Percentiles rank a stretch among this genome's conserved stretches.
Conservation (phyloP, 768 basidiomycete species). For the Tulasnella sp. region DNA sequence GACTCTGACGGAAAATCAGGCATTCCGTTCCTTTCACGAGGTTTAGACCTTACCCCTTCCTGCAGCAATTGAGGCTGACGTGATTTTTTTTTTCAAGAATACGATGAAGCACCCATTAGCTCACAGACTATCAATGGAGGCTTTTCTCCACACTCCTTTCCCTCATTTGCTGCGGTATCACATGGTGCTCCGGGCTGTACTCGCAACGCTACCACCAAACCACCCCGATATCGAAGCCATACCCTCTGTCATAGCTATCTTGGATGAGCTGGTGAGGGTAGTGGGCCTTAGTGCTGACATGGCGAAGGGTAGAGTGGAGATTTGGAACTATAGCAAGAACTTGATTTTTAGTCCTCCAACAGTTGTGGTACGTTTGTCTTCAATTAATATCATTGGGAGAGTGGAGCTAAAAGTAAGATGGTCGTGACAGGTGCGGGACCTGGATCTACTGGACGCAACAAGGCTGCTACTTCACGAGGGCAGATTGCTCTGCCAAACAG, state of each 20-base stretch:
- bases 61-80: slow-evolving; percentile 15
- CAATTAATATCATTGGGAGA: no score
- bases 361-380: slow-evolving; percentile 36
- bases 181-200: slow-evolving; percentile 69
- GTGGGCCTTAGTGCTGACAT: slow-evolving; percentile 77
- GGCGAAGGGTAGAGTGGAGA: slow-evolving; percentile 77
- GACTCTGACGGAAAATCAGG: slow-evolving; percentile 68
- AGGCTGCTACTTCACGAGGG: slow-evolving; percentile 76
- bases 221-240: slow-evolving; percentile 75
- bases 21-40: slow-evolving; percentile 75
- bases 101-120: slow-evolving; percentile 55
- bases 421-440: slow-evolving; percentile 39
- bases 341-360: slow-evolving; percentile 73
- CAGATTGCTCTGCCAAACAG: slow-evolving; percentile 74
- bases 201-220: slow-evolving; percentile 57
- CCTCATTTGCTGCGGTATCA: slow-evolving; percentile 83
- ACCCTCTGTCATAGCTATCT: slow-evolving; percentile 75
- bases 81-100: neutral
- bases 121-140: slow-evolving; percentile 80
- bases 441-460: slow-evolving; percentile 78
- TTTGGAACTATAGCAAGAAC: slow-evolving; percentile 76
- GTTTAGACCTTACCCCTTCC: slow-evolving; percentile 34
- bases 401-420: no score
- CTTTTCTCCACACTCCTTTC: slow-evolving; percentile 85
- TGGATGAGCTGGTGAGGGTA: slow-evolving; percentile 76